Base-by-base conservation (phyloP, 2,329 filamentous ascomycete species). In the Diplodia sapinea region DNA sequence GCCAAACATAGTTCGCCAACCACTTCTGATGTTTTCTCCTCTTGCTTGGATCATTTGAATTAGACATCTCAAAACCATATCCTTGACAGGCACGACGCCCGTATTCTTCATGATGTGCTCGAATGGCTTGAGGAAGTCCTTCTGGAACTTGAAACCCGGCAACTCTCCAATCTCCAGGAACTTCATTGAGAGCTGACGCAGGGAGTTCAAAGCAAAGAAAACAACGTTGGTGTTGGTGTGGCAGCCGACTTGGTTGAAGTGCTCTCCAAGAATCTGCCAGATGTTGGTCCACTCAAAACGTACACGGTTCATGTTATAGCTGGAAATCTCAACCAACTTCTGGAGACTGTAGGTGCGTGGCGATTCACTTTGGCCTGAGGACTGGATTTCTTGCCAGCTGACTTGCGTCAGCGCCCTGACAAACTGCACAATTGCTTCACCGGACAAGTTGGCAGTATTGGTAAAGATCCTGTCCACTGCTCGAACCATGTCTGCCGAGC, bases 1-100 rank as follows among this genome's bases (percentile, higher is more conserved):
- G 4, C 94, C 95, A 79, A 99, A 98, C 94, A 99, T 99, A 23
- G 96, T 98, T 76, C 95, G 91, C 95, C 95, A 99, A 5, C 95
- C 95, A 49, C 94, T 97, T 64, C 94, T 90, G 75, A 99, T 99
- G 73, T 98, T 98, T 79, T 97, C 91, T 6, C 96, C 96, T 68
- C 92, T 87, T 38, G 94, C 94, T 81, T 99, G 95, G 57, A 99
- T 97, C 96, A 99, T 99, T 79, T 99, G 96, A 67, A 97, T 96
- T 69, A 99, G 83, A 76, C 96, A 99, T 52, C 94, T 89, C 29
- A 99, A 83, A 55, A 97, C 93, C 91, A 99, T 94, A 73, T 99
- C 95, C 79, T 99, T 99, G 73, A 99, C 95, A 0, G 92, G 89
- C 20, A 97, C 89, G 70, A 95, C 93, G 70, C 85, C 92, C 51